Evolutionary conservation across 768 basidiomycete genomes (phyloP).

Genomic region (Gymnopilus dilepis): DNA sequence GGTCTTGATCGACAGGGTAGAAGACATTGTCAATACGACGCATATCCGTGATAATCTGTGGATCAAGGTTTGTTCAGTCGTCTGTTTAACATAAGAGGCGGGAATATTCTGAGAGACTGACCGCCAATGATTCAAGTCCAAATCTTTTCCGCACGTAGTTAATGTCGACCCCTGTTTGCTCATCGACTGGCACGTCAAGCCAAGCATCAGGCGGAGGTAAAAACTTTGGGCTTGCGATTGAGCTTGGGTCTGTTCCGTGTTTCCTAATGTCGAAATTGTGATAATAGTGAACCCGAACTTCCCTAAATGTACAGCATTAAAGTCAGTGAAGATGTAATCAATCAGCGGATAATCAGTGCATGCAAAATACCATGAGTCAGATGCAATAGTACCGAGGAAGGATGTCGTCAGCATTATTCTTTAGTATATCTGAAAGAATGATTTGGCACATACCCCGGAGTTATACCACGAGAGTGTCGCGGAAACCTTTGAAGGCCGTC

Average conservation of each 20-base stretch:
- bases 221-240: too few species aligned
- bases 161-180: slow-evolving; percentile 3
- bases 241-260: too few species aligned
- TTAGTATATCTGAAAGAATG: background rate
- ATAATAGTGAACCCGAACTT: slow-evolving; percentile 4
- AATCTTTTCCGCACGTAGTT: background rate
- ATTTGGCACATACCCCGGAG: background rate
- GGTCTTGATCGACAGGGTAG: slow-evolving; percentile 19
- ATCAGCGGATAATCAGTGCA: too few species aligned
- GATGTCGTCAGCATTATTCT: too few species aligned
- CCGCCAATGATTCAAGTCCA: slow-evolving; percentile 13
- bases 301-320: too few species aligned
- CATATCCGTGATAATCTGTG: slow-evolving; percentile 25
- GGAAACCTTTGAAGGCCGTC: background rate
- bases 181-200: slow-evolving; percentile 1
- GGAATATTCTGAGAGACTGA: background rate
- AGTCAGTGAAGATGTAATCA: too few species aligned
- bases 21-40: slow-evolving; percentile 20
- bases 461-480: background rate
- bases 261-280: background rate
- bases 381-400: too few species aligned
- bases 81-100: background rate
- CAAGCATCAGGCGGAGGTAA: slow-evolving; percentile 2
- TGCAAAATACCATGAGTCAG: too few species aligned
- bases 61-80: background rate